Conservation (phyloP, 2,329 filamentous ascomycete species). For the Clarireedia paspali region DNA sequence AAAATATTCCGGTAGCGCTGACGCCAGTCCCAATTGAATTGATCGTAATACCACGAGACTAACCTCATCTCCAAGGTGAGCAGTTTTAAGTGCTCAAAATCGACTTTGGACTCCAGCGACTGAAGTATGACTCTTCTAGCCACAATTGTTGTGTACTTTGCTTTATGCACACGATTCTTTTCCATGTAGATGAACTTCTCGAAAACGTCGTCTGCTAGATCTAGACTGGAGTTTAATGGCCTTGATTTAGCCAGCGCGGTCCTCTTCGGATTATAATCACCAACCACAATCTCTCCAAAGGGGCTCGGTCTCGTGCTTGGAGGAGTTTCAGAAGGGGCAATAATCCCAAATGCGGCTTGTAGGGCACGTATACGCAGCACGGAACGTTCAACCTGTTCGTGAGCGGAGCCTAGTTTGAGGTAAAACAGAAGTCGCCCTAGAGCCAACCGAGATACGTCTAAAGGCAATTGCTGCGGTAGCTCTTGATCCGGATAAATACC, state of each 20-base stretch:
- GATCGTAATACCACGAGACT: constrained; percentile 1
- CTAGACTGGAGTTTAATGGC: background rate
- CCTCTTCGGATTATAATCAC: constrained; percentile 1
- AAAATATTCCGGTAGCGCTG: constrained; percentile 1
- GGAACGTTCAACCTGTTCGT: constrained; percentile 12
- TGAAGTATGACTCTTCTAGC: constrained; percentile 7
- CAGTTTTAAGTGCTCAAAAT: background rate
- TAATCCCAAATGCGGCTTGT: background rate
- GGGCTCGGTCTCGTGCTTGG: background rate
- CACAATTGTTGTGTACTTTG: background rate
- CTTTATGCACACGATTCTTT: background rate
- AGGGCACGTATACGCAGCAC: background rate
- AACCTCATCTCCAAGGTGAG: background rate
- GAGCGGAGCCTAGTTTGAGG: constrained; percentile 14
- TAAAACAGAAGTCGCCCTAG: constrained; percentile 16
- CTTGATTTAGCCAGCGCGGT: background rate
- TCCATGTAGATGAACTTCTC: constrained; percentile 1
- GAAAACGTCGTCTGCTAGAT: background rate
- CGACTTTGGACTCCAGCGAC: constrained; percentile 1
- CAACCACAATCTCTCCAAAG: background rate
- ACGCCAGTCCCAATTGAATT: background rate
- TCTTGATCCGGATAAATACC: constrained; percentile 14
- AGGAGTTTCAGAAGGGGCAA: background rate
- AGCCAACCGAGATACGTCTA: constrained; percentile 9
- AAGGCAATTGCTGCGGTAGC: constrained; percentile 7